Base-by-base conservation (phyloP, 306 rosid genomes). In the Sesbania bispinosa region DNA sequence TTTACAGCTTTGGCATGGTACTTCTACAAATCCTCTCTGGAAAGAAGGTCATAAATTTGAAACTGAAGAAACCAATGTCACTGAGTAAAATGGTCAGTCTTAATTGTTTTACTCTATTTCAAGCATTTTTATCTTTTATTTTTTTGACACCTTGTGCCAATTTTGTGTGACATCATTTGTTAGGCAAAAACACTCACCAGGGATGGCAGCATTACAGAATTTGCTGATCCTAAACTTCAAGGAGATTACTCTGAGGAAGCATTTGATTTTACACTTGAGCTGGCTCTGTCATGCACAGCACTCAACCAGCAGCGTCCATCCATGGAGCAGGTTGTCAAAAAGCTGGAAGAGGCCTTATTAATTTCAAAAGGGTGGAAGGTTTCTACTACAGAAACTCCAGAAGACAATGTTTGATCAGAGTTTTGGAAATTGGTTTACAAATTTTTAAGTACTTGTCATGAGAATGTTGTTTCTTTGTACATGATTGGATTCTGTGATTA, bases 11-110 rank as follows among this genome's bases (percentile, higher is more conserved):
- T 60, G 88, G 90, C 0, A 63, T 85, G 10, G 90, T 88, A 10
- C 88, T 88, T 75, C 77, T 88, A 38, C 94, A 88, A 62, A 81
- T 88, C 66, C 76, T 88, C 33, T 86, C 94, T 2, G 88, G 90
- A 53, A 88, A 80, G 87, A 86, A 46, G 76, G 94, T 62, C 53
- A 60, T 79, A 55, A 86, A 80, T 16, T 65, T 86, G 88, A 85
- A 82, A 64, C n/a, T n/a, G n/a, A n/a, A n/a, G n/a, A n/a, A n/a
- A n/a, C n/a, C n/a, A n/a, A n/a, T n/a, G n/a, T n/a, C n/a, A n/a
- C n/a, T n/a, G n/a, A n/a, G n/a, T n/a, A n/a, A n/a, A n/a, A n/a
- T n/a, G n/a, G n/a, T n/a, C n/a, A n/a, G n/a, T n/a, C n/a, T n/a
- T n/a, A n/a, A n/a, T n/a, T n/a, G n/a, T n/a, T n/a, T n/a, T n/a